A percentile compares a stretch with the other conserved stretches of the same genome.
phyloP scores from a whole-genome alignment of 495 filamentous ascomycete genomes.

The Penicillium nucicola region DNA sequence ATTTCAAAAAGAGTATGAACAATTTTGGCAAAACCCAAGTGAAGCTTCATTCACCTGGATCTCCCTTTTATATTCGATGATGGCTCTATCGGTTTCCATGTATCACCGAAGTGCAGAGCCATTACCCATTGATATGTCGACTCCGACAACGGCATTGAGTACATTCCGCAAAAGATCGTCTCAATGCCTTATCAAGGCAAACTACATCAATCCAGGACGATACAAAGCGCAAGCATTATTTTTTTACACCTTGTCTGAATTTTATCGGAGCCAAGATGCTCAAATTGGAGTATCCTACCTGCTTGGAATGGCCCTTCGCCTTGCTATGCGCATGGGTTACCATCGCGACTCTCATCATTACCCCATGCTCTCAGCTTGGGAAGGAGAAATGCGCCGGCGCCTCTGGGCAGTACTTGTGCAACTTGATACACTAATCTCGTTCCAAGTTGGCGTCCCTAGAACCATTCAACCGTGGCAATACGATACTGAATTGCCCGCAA shows the following conservation, averaged over 20 bases:
- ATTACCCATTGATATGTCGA: conserved; percentile 15
- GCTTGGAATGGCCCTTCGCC: conserved; percentile 33
- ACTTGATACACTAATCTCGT: conserved; percentile 41
- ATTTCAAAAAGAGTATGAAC: conserved; percentile 39
- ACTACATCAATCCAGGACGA: conserved; percentile 30
- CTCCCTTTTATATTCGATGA: conserved; percentile 31
- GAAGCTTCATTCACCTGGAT: conserved; percentile 37
- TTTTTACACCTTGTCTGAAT: conserved; percentile 35
- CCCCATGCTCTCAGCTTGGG: conserved; percentile 31
- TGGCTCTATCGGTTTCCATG: conserved; percentile 30
- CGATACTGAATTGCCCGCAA: conserved; percentile 41
- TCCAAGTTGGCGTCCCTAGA: conserved; percentile 45
- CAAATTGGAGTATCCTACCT: conserved; percentile 35
- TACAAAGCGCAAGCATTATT: conserved; percentile 40
- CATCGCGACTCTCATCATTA: conserved; percentile 43
- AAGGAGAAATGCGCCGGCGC: conserved; percentile 46
- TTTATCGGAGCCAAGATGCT: conserved; percentile 34
- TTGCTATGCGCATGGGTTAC: conserved; percentile 46
- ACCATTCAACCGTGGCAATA: conserved; percentile 41
- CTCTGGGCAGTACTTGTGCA: conserved; percentile 38
- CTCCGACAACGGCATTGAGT: conserved; percentile 17
- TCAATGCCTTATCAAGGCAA: conserved; percentile 32
- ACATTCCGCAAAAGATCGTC: conserved; percentile 27
- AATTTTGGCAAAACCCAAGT: conserved; percentile 34
- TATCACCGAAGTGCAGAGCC: conserved; percentile 28